Evolutionary conservation across 495 filamentous ascomycete genomes (phyloP).

Genomic region (Hypoxylon crocopeplum): DNA sequence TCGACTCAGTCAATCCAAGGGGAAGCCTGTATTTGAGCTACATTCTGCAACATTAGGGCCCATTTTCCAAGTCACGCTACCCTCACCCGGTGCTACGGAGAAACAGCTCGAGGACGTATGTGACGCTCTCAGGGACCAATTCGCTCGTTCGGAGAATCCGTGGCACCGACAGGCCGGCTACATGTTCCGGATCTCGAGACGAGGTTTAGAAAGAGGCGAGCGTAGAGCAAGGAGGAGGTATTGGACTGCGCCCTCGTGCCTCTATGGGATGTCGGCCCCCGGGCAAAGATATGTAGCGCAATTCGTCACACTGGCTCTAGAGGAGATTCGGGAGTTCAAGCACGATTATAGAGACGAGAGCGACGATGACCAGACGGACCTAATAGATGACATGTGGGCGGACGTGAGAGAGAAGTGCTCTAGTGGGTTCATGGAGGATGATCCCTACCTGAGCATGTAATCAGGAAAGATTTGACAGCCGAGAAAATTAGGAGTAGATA

Average conservation of each 20-base stretch:
- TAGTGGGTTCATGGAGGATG: no score
- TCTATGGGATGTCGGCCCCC: no score
- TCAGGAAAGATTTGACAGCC: no score
- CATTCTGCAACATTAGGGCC: background rate
- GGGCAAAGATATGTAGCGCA: no score
- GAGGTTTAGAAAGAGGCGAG: no score
- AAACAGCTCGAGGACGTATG: background rate
- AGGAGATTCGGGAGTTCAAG: background rate
- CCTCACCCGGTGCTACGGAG: background rate
- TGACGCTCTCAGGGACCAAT: background rate
- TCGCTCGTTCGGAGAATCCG: background rate
- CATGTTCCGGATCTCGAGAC: constrained; percentile 13
- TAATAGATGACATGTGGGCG: constrained; percentile 22
- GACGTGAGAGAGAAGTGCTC: background rate
- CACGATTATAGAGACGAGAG: constrained; percentile 14
- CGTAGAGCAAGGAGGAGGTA: background rate
- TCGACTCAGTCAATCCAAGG: background rate
- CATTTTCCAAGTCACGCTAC: constrained; percentile 24
- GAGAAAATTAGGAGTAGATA: no score
- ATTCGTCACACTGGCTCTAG: background rate
- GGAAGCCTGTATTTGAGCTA: background rate
- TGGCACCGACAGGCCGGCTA: constrained; percentile 22
- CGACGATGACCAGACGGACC: constrained; percentile 24
- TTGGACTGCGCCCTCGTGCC: constrained; percentile 10
- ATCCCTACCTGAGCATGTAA: no score